Percentiles rank a stretch among this genome's conserved stretches.
These are phyloP conservation scores for Alternaria alternata DNA, from an alignment of 2,329 filamentous ascomycete species.

Conservation along the genomic window DNA sequence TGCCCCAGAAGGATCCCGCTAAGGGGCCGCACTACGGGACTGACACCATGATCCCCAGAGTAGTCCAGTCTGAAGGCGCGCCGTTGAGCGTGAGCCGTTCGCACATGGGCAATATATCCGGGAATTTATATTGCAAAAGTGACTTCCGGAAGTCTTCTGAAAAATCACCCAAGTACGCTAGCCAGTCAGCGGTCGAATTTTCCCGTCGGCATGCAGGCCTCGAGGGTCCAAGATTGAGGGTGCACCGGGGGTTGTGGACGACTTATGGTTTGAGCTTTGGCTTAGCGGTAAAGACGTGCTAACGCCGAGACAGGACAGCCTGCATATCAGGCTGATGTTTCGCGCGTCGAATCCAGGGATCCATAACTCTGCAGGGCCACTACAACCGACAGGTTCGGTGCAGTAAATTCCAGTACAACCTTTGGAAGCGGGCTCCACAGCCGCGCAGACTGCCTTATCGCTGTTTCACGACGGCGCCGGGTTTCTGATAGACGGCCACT, in stretches of 20 bases:
- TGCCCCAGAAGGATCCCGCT: slow-evolving; percentile 21
- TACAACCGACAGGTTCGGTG: slow-evolving; percentile 37
- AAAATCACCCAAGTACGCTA: slow-evolving; percentile 27
- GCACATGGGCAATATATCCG: slow-evolving; percentile 31
- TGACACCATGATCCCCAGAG: slow-evolving; percentile 35
- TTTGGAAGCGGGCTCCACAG: slow-evolving; percentile 30
- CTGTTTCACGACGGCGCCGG: slow-evolving; percentile 42
- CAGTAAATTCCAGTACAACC: slow-evolving; percentile 26
- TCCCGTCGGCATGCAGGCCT: slow-evolving; percentile 19
- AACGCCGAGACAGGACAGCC: slow-evolving; percentile 30
- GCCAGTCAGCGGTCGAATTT: slow-evolving; percentile 27
- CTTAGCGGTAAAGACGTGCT: slow-evolving; percentile 28
- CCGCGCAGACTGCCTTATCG: slow-evolving; percentile 48
- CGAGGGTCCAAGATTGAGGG: slow-evolving; percentile 23
- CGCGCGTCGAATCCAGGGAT: slow-evolving; percentile 27
- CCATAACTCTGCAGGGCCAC: slow-evolving; percentile 30
- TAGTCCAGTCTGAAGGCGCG: slow-evolving; percentile 25
- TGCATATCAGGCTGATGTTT: slow-evolving; percentile 48
- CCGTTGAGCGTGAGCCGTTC: slow-evolving; percentile 16
- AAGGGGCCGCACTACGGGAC: slow-evolving; percentile 35
- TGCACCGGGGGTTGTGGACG: slow-evolving; percentile 21
- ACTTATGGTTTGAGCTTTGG: slow-evolving; percentile 22
- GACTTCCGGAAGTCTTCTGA: slow-evolving; percentile 23
- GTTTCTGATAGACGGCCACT: slow-evolving; percentile 39
- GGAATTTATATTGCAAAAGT: slow-evolving; percentile 30